Base-by-base conservation (phyloP, 2,329 filamentous ascomycete genomes). In the Catunica adiposa region DNA sequence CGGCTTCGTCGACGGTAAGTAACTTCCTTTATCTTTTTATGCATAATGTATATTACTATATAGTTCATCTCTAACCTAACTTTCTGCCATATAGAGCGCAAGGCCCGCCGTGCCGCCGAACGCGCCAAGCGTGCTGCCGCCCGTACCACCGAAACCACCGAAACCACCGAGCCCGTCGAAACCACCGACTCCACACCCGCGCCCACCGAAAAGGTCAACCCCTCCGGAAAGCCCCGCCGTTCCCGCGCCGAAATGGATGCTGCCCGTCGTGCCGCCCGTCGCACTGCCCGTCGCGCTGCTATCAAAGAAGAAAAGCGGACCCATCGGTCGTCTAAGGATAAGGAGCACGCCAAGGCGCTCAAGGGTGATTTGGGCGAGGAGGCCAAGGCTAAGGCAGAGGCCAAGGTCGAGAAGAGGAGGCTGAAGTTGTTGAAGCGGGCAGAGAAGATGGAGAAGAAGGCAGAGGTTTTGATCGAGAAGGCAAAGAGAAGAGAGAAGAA, bases 341-440 rank as follows among this genome's bases (percentile, higher is more conserved):
- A 62, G 55, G 65, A 66, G 63, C 65, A 66, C 56, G 44, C 26
- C 3, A 56, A 54, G n/a, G 55, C 56, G n/a, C 51, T 52, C 51
- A 70, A 70, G 60, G 60, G 64, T 6, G 69, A 71, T 59, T 71
- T 69, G 65, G 66, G 64, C 51, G 67, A 66, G 40, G 61, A 64
- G 52, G 67, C 67, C 20, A 60, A 73, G 52, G 64, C 69, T 23
- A 59, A 59, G n/a, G 68, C 68, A 26, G 68, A 69, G 31, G 66
- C 70, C 25, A 68, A 69, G 61, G 65, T 73, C 37, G 68, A 72
- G 62, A 61, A 2, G 64, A 73, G 62, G 70, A 67, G 1, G 60
- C 63, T 22, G 69, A 69, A 63, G 58, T 76, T 34, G 61, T 71
- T 56, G 46, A 47, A 3, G 55, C 57, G 51, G 55, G 51, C 57